Evolutionary conservation across 768 basidiomycete species (phyloP).

Genomic region (Phaeotremella fagi): DNA sequence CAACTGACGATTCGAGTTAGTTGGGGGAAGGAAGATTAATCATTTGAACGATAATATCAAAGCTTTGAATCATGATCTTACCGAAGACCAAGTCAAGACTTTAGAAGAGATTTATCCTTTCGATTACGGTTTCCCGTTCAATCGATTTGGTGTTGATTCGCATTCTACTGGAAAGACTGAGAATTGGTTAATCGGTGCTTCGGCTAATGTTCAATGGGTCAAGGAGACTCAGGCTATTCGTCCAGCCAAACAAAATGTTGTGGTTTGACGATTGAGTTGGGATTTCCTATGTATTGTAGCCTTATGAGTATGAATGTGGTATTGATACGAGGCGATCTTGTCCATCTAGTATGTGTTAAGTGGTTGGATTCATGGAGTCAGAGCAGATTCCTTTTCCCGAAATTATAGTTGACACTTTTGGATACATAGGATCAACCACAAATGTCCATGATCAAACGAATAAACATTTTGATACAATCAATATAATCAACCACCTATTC

Average conservation of each 20-base stretch:
- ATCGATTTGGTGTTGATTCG: constrained; percentile 6
- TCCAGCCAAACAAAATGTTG: not conserved
- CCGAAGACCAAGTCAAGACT: constrained; percentile 1
- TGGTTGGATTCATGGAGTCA: too few species aligned
- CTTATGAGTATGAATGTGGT: too few species aligned
- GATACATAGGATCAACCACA: too few species aligned
- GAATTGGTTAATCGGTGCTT: constrained; percentile 3
- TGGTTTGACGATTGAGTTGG: too few species aligned
- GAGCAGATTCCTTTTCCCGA: too few species aligned
- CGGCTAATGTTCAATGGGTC: constrained; percentile 6
- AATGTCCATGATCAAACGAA: constrained; percentile 12
- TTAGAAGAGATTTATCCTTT: constrained; percentile 14
- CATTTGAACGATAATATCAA: constrained; percentile 16
- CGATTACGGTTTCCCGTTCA: constrained; percentile 12
- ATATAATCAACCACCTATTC: constrained; percentile 13
- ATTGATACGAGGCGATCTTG: too few species aligned
- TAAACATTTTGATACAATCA: constrained; percentile 17
- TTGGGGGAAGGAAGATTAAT: constrained; percentile 11
- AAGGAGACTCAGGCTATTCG: not conserved
- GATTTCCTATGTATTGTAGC: too few species aligned
- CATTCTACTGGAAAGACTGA: constrained; percentile 1
- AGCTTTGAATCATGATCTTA: constrained; percentile 6
- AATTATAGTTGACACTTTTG: too few species aligned
- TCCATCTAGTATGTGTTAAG: too few species aligned
- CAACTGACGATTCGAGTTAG: too few species aligned